Conservation (phyloP, 331 rosid genomes). For the Rhamnella rubrinervis region DNA sequence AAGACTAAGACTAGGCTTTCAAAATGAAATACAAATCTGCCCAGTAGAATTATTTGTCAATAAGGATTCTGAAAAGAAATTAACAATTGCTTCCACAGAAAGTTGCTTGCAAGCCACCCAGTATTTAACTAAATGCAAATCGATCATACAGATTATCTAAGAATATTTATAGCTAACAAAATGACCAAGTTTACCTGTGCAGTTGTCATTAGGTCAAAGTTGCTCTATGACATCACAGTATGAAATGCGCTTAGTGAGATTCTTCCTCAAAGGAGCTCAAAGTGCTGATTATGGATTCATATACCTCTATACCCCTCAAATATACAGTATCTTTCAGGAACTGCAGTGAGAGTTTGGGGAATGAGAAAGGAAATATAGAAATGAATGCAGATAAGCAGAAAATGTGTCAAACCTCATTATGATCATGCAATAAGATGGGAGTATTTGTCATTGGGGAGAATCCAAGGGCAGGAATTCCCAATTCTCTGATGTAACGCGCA, state of each 20-base stretch:
- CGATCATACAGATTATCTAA: not conserved
- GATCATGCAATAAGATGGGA: constrained; percentile 88
- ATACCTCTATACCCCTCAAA: constrained; percentile 72
- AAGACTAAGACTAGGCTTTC: not conserved
- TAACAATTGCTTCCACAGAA: not conserved
- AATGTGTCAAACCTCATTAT: constrained; percentile 62
- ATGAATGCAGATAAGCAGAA: not conserved
- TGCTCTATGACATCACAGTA: not conserved
- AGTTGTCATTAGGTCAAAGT: not conserved
- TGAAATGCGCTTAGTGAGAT: constrained; percentile 25
- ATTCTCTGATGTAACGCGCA: constrained; percentile 64
- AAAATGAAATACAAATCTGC: no score
- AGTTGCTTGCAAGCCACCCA: not conserved
- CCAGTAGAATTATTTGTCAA: no score
- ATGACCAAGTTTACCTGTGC: not conserved
- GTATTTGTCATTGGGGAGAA: constrained; percentile 90
- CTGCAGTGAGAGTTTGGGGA: constrained; percentile 41
- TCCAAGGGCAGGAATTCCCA: constrained; percentile 78
- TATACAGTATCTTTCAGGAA: constrained; percentile 67
- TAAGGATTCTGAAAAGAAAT: no score
- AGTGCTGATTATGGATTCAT: constrained; percentile 79
- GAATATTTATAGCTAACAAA: not conserved
- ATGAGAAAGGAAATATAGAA: not conserved
- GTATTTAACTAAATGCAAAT: not conserved
- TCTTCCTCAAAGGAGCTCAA: constrained; percentile 56